Conservation (phyloP, 2,329 filamentous ascomycete species). For the Exophiala phaeomuriformis region DNA sequence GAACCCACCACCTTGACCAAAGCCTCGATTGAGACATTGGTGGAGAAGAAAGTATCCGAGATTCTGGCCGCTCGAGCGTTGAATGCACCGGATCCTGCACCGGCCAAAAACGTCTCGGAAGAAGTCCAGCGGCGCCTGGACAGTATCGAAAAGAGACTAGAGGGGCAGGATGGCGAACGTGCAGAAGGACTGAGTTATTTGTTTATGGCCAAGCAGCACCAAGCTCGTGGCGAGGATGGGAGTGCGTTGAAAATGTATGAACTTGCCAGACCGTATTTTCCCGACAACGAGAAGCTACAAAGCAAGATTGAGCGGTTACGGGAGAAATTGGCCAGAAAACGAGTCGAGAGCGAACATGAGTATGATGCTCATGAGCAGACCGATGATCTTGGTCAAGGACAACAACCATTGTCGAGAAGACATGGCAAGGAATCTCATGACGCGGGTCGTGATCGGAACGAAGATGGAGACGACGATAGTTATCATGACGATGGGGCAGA, state of each 20-base stretch:
- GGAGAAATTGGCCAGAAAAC: constrained; percentile 40
- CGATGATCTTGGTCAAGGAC: constrained; percentile 12
- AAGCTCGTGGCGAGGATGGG: constrained; percentile 69
- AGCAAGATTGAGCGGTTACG: constrained; percentile 50
- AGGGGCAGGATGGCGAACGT: constrained; percentile 65
- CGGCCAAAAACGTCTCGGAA: constrained; percentile 56
- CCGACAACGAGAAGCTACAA: constrained; percentile 68
- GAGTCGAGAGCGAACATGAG: constrained; percentile 26
- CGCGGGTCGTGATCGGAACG: not conserved
- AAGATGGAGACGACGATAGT: constrained; percentile 19
- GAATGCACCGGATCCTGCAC: constrained; percentile 29
- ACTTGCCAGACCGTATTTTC: constrained; percentile 75
- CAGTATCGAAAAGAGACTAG: constrained; percentile 77
- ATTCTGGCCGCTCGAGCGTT: constrained; percentile 60
- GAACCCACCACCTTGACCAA: constrained; percentile 39
- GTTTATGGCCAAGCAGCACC: constrained; percentile 86
- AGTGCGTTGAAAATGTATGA: constrained; percentile 81
- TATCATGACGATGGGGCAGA: constrained; percentile 29
- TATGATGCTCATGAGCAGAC: constrained; percentile 26
- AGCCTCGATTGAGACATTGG: constrained; percentile 78
- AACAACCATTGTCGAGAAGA: not conserved
- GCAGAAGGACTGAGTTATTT: constrained; percentile 78
- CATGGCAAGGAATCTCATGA: not conserved
- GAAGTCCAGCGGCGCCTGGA: constrained; percentile 75
- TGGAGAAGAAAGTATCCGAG: constrained; percentile 85